Evolutionary conservation across 805 yeast genomes (phyloP), one percentile per base, ranked within the genome.

Genomic region (Metschnikowia similis): DNA sequence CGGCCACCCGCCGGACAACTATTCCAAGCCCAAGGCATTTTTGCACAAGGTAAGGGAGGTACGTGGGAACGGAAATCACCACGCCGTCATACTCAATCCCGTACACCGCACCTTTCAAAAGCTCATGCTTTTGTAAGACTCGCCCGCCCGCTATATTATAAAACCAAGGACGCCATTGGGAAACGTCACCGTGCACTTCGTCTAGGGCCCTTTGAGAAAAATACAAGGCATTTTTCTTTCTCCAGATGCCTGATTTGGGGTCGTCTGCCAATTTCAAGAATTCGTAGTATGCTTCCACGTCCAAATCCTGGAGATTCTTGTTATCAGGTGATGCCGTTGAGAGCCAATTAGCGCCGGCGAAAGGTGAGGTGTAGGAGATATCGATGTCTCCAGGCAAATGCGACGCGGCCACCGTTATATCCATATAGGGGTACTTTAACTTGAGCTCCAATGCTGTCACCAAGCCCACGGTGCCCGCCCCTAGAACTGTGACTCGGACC

Each of bases 291-390:
- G 80, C 80, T 2, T 73, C 64, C 30, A 65, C 64, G 57, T 84
- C 89, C 17, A 69, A 58, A 26, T 47, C 45, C 41, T 60, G 63
- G n/a, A 48, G 45, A 8, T 31, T 16, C 16, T 21, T 36, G 17
- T 79, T 80, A 4, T 69, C 68, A 1, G 53, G 50, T 1, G 56
- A 37, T 2, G 87, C 88, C 65, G 82, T 81, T 10, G 85, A 78
- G 43, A 70, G 72, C 87, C 89, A 84, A 56, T 84, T 81, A 41
- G 89, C 90, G 4, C 89, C 89, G 0, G 89, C 89, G 61, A 73
- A 79, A 3, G 89, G 88, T 0, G 86, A 81, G 2, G 87, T 75
- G 59, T 81, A 84, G 8, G 74, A 74, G 45, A 75, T 74, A 42
- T 63, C 55, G 30, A 59, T 49, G 61, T 83, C 87, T 1, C 86